Percentiles rank a stretch among this genome's conserved stretches.
Conservation (phyloP, 352 stramenopile genomes). For the Globisporangium lucens region DNA sequence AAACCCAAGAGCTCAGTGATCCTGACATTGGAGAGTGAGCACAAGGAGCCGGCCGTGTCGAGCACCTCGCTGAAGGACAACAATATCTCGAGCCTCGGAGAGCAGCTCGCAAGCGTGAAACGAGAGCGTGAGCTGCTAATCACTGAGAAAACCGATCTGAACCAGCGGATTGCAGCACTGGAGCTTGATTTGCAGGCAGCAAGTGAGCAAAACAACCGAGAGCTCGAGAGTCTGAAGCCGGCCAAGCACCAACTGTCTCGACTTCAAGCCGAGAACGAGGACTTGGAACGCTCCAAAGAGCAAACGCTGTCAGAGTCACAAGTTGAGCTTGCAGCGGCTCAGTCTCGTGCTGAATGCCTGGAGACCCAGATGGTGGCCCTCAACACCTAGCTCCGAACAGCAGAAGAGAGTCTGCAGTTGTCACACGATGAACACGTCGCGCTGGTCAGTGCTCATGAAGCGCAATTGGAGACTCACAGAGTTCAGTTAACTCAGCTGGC, state of each 20-base stretch:
- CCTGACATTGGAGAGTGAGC: background rate
- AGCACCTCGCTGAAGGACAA: background rate
- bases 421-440: background rate
- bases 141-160: background rate
- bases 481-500: background rate
- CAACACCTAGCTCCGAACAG: background rate
- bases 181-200: background rate
- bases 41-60: background rate
- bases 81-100: constrained; percentile 3
- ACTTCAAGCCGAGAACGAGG: background rate
- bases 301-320: background rate
- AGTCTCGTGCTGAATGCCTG: background rate
- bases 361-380: background rate
- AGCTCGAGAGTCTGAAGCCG: background rate
- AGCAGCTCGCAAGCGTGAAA: background rate
- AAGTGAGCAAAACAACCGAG: background rate
- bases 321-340: background rate
- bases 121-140: background rate
- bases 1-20: background rate
- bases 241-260: background rate
- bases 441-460: background rate
- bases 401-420: background rate
- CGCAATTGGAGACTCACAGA: background rate
- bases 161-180: background rate
- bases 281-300: background rate